Conservation (phyloP, 2,329 filamentous ascomycete genomes). For the Chaetomiaceae sp. region DNA sequence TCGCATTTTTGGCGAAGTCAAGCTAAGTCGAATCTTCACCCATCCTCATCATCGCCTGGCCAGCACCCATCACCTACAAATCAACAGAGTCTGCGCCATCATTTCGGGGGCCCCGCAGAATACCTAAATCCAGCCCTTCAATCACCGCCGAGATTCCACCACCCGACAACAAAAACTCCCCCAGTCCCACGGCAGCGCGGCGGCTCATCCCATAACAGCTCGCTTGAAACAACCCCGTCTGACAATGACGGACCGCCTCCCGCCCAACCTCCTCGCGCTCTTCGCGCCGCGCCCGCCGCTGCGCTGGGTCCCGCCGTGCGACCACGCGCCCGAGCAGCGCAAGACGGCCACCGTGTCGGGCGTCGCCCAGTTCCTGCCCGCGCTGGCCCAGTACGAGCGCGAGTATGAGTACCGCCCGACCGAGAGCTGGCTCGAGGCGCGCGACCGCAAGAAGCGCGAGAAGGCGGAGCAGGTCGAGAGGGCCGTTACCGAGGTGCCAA, state of each 20-base stretch:
- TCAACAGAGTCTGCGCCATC: background rate
- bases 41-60: background rate
- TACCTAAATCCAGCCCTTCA: background rate
- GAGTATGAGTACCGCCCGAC: constrained; percentile 73
- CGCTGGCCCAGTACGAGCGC: constrained; percentile 72
- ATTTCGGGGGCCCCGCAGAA: background rate
- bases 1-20: background rate
- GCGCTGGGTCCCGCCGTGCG: constrained; percentile 79
- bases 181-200: no score
- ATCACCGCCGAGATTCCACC: background rate
- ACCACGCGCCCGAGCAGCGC: constrained; percentile 78
- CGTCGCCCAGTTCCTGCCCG: constrained; percentile 69
- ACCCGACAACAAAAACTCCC: background rate
- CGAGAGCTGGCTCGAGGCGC: constrained; percentile 87
- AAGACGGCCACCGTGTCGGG: constrained; percentile 69
- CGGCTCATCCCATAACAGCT: no score
- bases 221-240: no score
- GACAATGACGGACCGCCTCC: constrained; percentile 92
- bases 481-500: constrained; percentile 58
- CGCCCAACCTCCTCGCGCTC: constrained; percentile 84
- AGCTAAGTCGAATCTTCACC: background rate
- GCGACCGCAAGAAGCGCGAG: constrained; percentile 78
- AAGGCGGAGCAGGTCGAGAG: constrained; percentile 66
- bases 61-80: background rate
- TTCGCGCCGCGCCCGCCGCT: constrained; percentile 92